Conservation (phyloP, 2,329 filamentous ascomycete genomes). For the Alternaria brassicicola region DNA sequence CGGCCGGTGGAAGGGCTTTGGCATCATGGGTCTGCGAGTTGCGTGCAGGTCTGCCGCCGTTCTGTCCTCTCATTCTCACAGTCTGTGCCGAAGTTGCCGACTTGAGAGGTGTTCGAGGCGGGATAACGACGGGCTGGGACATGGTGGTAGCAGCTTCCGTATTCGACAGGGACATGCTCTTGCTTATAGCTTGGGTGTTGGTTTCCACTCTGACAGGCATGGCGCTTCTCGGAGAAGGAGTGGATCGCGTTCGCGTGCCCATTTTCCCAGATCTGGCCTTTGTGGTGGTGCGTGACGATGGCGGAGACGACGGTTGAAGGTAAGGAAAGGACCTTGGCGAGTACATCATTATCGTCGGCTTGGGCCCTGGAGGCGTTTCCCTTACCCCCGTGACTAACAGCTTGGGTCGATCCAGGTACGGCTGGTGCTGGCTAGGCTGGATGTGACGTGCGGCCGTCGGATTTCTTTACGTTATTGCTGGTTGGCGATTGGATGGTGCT, state of each 20-base stretch:
- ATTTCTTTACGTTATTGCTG: constrained; percentile 48
- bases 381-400: constrained; percentile 36
- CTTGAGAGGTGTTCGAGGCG: constrained; percentile 42
- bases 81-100: constrained; percentile 39
- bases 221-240: constrained; percentile 21
- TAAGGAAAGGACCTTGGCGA: constrained; percentile 55
- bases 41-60: constrained; percentile 37
- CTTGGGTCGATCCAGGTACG: constrained; percentile 20
- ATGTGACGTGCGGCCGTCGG: constrained; percentile 39
- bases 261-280: constrained; percentile 35
- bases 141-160: constrained; percentile 27
- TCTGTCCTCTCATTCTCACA: constrained; percentile 39
- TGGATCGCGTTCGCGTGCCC: constrained; percentile 35
- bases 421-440: constrained; percentile 21
- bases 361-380: constrained; percentile 30
- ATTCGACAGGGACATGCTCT: constrained; percentile 8
- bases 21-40: constrained; percentile 46
- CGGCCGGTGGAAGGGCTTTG: constrained; percentile 59
- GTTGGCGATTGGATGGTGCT: constrained; percentile 39
- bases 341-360: constrained; percentile 47
- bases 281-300: constrained; percentile 37
- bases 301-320: constrained; percentile 39
- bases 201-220: constrained; percentile 16
- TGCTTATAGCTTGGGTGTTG: constrained; percentile 14
- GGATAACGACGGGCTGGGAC: constrained; percentile 53